These are phyloP conservation scores for Linnemannia zychae DNA, from an alignment of 192 early-diverging fungal species.

Conservation along the genomic window DNA sequence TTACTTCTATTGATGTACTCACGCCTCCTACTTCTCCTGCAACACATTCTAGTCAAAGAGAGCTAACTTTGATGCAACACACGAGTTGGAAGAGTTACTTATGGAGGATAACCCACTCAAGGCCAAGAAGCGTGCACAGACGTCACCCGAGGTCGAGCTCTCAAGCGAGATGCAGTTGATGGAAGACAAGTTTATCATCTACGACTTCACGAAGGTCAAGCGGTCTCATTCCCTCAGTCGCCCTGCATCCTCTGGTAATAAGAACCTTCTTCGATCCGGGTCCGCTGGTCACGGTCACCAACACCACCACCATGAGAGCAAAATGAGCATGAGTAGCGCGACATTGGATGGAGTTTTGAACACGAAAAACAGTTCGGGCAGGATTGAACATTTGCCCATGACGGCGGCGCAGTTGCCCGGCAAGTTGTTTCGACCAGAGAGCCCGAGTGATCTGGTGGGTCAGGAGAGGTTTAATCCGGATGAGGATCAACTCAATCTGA, in stretches of 20 bases:
- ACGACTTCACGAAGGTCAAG: slow-evolving; percentile 75
- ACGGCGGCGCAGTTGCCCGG: not conserved
- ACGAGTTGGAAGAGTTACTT: slow-evolving; percentile 96
- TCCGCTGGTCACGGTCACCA: not conserved
- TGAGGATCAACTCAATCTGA: slow-evolving; percentile 40
- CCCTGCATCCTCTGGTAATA: not conserved
- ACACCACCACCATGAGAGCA: slow-evolving; percentile 8
- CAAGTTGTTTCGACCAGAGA: slow-evolving; percentile 26
- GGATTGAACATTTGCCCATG: slow-evolving; percentile 36
- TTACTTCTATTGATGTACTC: too few species aligned
- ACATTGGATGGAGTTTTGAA: slow-evolving; percentile 27
- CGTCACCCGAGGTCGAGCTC: slow-evolving; percentile 58
- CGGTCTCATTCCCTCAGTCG: slow-evolving; percentile 30
- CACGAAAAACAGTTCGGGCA: slow-evolving; percentile 22
- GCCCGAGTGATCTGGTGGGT: slow-evolving; percentile 41
- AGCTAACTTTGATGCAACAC: slow-evolving; percentile 96
- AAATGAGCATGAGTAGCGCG: slow-evolving; percentile 23
- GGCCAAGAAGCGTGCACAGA: slow-evolving; percentile 71
- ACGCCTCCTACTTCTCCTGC: too few species aligned
- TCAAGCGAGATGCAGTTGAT: slow-evolving; percentile 77
- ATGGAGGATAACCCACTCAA: slow-evolving; percentile 97
- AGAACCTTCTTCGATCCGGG: slow-evolving; percentile 16
- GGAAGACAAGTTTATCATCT: slow-evolving; percentile 83
- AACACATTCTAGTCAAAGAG: slow-evolving; percentile 71
- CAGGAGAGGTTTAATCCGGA: slow-evolving; percentile 49